Evolutionary conservation across 768 basidiomycete species (phyloP).

Genomic region (Tricholoma sp.): DNA sequence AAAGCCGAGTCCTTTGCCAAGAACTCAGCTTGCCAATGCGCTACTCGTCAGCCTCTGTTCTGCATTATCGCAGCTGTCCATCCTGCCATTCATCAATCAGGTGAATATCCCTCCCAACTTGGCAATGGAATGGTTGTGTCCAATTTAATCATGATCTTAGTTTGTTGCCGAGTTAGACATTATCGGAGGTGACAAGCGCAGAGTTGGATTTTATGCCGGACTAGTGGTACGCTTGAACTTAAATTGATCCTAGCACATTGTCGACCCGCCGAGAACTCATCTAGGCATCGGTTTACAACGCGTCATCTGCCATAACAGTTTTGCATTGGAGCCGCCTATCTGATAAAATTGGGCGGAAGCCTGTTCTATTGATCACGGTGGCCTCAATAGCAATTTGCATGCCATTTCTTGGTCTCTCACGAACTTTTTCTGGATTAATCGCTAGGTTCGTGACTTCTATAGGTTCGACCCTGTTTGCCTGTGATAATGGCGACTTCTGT

Average conservation of each 20-base stretch:
- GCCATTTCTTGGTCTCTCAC: conserved; percentile 5
- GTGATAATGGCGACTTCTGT: neutral
- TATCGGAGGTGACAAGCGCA: neutral
- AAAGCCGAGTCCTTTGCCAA: neutral
- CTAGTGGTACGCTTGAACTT: neutral
- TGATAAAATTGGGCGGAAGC: conserved; percentile 25
- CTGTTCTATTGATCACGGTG: conserved; percentile 23
- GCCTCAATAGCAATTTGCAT: conserved; percentile 12
- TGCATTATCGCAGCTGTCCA: neutral
- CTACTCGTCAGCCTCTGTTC: neutral
- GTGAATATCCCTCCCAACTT: neutral
- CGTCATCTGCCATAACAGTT: conserved; percentile 19
- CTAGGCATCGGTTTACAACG: conserved; percentile 24
- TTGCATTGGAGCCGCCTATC: conserved; percentile 26
- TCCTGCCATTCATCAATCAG: neutral
- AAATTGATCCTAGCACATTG: neutral
- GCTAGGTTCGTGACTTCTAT: conserved; percentile 19
- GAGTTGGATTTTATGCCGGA: neutral
- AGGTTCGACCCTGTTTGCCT: neutral
- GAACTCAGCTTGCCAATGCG: neutral
- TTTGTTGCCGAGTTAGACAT: neutral
- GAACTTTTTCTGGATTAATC: conserved; percentile 9
- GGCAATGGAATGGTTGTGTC: no score
- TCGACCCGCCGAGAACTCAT: neutral
- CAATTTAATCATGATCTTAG: neutral